Evolutionary conservation across 2,329 filamentous ascomycete species (phyloP), one percentile per base, ranked within the genome.

Genomic region (Pseudovirgaria hyperparasitica): DNA sequence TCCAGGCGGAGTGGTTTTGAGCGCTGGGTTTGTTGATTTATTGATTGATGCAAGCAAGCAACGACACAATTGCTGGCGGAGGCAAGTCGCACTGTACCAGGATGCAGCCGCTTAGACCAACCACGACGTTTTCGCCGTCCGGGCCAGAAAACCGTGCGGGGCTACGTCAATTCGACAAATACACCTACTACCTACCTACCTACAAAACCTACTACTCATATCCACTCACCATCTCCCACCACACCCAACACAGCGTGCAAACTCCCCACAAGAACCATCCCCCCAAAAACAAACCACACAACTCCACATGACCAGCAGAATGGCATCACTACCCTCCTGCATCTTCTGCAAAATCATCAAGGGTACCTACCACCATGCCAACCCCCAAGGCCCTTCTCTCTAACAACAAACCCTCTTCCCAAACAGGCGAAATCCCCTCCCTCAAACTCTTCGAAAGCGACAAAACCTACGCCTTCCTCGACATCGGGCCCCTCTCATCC

Each of bases 341-440:
- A 84, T 96, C 50, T 98, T 98, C 65, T 98, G 90, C 70, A 92
- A 84, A 58, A 96, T 98, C 53, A 79, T 98, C 64, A 92, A 92
- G 70, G 87, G 87, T 72, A 56, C 15, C 16, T 18, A 14, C 22
- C 25, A 22, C 9, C 13, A 14, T 19, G 14, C n/a, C 21, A 30
- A 22, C 35, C 38, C n/a, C n/a, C n/a, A 17, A 5, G 18, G 8
- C 18, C 10, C 36, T 19, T 17, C 18, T 14, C 6, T n/a, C 16
- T 14, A 16, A 9, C 32, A 34, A 33, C 19, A 26, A 28, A 22
- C 11, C 19, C 26, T 24, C 42, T 31, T 40, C 32, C 38, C 21
- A 16, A 21, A 33, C 44, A 94, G 86, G 86, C 40, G 87, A 96
- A 35, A 94, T 98, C 54, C 90, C 90, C 25, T 87, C 75, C 43